Evolutionary conservation across 352 stramenopile species (phyloP), one percentile per base, ranked within the genome.

Genomic region (Phytophthora tentaculata): DNA sequence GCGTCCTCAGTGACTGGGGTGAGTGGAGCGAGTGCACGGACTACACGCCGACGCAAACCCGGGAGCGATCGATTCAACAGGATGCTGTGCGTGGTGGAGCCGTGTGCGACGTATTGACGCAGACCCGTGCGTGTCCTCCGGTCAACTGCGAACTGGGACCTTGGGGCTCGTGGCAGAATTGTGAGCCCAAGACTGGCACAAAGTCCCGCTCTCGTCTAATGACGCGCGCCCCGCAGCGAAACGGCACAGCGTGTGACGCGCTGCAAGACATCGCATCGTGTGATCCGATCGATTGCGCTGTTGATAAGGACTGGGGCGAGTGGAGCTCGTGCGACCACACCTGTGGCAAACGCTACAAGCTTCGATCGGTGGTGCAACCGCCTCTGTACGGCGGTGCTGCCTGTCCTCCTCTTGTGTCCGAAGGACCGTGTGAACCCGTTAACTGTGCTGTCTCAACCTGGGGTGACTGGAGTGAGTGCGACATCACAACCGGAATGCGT

Each of bases 11-110:
- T 0, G 60, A 55, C 9, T 92, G 82, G 82, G 54, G 20, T 2
- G 56, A 77, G 3, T 92, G 81, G 81, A 82, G 52, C 1, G 58
- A 66, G 1, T 92, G 82, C 54, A 81, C 73, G 0, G 63, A 71
- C 14, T 67, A 74, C 47, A 91, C 82, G 0, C 63, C 66, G 0
- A 83, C 62, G 1, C 76, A 85, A 70, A 77, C 76, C 0, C 82
- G 80, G 0, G 69, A 71, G 39, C 80, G 82, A 7, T 67, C 61
- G 0, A 47, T 92, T 4, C 4, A 68, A 0, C 79, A 87, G 22
- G 26, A 75, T 2, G 28, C 73, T 0, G 44, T 87, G 19, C 80
- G 71, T n/a, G 74, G 72, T 19, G 81, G 80, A 7, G 70, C 69
- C 14, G 62, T 28, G 2, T 88, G 81, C 16, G 67, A 67, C 5